Evolutionary conservation across 2,329 filamentous ascomycete genomes (phyloP).

Genomic region (Epichloe sibirici): DNA sequence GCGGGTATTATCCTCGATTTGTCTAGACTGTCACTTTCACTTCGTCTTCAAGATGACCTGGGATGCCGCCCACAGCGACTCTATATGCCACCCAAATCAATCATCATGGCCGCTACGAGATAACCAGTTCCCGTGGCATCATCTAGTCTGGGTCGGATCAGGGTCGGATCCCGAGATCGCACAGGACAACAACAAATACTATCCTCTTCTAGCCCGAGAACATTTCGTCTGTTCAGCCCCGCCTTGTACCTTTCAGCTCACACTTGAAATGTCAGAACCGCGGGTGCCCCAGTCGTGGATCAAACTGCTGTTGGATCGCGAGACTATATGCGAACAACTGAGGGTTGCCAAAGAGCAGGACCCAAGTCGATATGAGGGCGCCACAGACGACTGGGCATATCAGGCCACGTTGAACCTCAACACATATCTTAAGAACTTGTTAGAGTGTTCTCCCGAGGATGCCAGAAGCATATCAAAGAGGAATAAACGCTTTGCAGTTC

Average conservation of each 20-base stretch:
- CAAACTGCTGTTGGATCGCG: slow-evolving; percentile 30
- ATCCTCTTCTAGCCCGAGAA: slow-evolving; percentile 25
- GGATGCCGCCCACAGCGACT: slow-evolving; percentile 15
- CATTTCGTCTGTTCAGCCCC: slow-evolving; percentile 30
- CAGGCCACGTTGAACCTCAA: slow-evolving; percentile 34
- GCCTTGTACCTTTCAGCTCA: slow-evolving; percentile 29
- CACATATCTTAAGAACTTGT: slow-evolving; percentile 39
- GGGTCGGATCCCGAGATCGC: slow-evolving; percentile 14
- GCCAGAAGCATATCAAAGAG: slow-evolving; percentile 38
- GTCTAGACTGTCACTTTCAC: slow-evolving; percentile 29
- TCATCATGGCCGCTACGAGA: slow-evolving; percentile 23
- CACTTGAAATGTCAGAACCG: slow-evolving; percentile 36
- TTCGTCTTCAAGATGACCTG: slow-evolving; percentile 27
- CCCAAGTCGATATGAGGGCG: slow-evolving; percentile 33
- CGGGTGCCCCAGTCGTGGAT: slow-evolving; percentile 33
- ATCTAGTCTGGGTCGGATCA: slow-evolving; percentile 24
- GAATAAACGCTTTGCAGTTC: slow-evolving; percentile 43
- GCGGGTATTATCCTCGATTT: slow-evolving; percentile 24
- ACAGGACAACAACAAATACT: slow-evolving; percentile 21
- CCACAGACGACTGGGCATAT: slow-evolving; percentile 26
- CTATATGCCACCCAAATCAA: slow-evolving; percentile 20
- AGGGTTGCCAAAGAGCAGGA: slow-evolving; percentile 29
- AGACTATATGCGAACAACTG: slow-evolving; percentile 30
- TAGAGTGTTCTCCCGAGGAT: slow-evolving; percentile 24
- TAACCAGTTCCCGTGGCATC: slow-evolving; percentile 26